These are phyloP conservation scores for Diplodia seriata DNA, from an alignment of 2,329 filamentous ascomycete genomes.

Conservation along the genomic window DNA sequence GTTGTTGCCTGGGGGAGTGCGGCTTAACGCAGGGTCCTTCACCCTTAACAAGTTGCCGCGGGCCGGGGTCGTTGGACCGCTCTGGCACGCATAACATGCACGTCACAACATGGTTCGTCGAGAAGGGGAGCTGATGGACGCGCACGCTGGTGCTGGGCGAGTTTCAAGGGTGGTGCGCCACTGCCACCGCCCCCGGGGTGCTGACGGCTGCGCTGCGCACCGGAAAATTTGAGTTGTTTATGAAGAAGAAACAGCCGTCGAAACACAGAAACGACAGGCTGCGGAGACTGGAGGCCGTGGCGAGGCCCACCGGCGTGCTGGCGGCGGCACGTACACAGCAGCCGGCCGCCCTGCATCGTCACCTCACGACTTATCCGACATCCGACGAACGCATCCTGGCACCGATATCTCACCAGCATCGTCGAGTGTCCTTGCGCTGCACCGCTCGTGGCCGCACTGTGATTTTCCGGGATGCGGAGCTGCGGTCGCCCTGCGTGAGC, in stretches of 20 bases:
- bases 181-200: background rate
- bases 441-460: constrained; percentile 7
- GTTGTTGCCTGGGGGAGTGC: constrained; percentile 1
- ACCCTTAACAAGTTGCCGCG: constrained; percentile 2
- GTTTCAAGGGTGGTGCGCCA: constrained; percentile 17
- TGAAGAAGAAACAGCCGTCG: constrained; percentile 25
- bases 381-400: background rate
- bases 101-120: constrained; percentile 6
- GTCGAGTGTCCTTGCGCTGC: background rate
- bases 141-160: constrained; percentile 12
- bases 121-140: constrained; percentile 15
- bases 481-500: constrained; percentile 3
- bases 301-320: constrained; percentile 3
- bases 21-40: constrained; percentile 1
- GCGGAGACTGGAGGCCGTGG: constrained; percentile 11
- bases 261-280: constrained; percentile 28
- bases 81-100: constrained; percentile 13
- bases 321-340: background rate
- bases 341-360: background rate
- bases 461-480: constrained; percentile 7
- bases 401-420: background rate
- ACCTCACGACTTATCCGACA: background rate
- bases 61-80: constrained; percentile 10
- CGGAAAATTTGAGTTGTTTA: constrained; percentile 27
- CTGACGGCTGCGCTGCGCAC: constrained; percentile 14